Evolutionary conservation across 148 eudicot species (phyloP), one percentile per base, ranked within the genome.

Genomic region (Camellia granthamiana): DNA sequence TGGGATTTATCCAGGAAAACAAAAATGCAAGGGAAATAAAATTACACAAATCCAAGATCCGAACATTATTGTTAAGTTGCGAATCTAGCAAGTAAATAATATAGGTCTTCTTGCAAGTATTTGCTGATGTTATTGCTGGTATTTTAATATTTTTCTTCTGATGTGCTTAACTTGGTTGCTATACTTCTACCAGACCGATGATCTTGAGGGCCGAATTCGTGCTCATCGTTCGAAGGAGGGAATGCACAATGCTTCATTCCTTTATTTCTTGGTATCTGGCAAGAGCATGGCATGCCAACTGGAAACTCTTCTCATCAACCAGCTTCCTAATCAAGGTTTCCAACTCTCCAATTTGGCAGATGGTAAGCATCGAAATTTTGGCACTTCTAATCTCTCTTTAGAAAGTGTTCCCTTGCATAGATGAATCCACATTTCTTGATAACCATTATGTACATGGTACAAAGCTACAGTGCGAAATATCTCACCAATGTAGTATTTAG

Each of bases 351-450:
- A 96, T 62, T 42, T 89, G 56, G 99, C 95, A 56, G 99, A 96
- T 84, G 99, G 99, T 64, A 93, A 91, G 82, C 99, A 91, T 82
- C 88, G 97, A 7, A 93, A 96, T 77, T 96, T 96, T 70, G 99
- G 99, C 44, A 88, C 99, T 16, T 77, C 83, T 72, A 79, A 82
- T 78, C 52, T 83, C 76, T 78, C 86, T 66, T 69, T 91, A 44
- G 93, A 92, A 81, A 82, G 83, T 51, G 84, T 86, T 6, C 70
- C 64, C 21, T 72, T 84, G 71, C 78, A 81, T 78, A 77, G 89
- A 85, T 86, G 85, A 88, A 41, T 38, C 55, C 49, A 60, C 21
- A 0, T 52, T 7, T 56, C 21, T 64, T 23, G 0, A 47, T 51
- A 41, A 0, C 62, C 30, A 65, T 73, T 56, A 65, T 66, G 78